Conservation (phyloP, 2,329 filamentous ascomycete genomes). For the Passalora sequoiae region DNA sequence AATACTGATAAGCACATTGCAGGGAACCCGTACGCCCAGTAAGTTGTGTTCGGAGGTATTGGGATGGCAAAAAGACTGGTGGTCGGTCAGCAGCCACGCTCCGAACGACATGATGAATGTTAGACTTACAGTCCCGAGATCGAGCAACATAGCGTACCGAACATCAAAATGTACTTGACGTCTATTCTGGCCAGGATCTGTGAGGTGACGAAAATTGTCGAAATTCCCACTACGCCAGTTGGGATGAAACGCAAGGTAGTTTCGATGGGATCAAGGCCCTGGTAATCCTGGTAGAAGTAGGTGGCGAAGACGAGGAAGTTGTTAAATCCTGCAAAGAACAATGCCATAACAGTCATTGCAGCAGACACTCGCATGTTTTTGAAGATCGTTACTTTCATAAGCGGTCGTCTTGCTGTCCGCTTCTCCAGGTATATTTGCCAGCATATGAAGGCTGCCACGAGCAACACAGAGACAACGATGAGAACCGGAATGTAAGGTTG, state of each 20-base stretch:
- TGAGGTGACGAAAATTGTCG: slow-evolving; percentile 54
- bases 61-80: slow-evolving; percentile 60
- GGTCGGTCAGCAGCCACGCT: slow-evolving; percentile 35
- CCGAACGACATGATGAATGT: neutral
- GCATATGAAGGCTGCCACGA: slow-evolving; percentile 53
- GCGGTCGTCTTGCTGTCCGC: slow-evolving; percentile 46
- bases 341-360: slow-evolving; percentile 59
- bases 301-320: slow-evolving; percentile 63
- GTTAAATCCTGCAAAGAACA: slow-evolving; percentile 65
- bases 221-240: slow-evolving; percentile 55
- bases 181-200: slow-evolving; percentile 55
- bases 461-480: slow-evolving; percentile 53
- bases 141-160: slow-evolving; percentile 53
- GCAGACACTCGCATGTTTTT: slow-evolving; percentile 55
- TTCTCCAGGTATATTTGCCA: slow-evolving; percentile 60
- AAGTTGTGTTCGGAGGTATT: slow-evolving; percentile 55
- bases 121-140: slow-evolving; percentile 13
- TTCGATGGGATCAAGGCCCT: slow-evolving; percentile 56
- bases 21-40: slow-evolving; percentile 63
- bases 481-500: slow-evolving; percentile 58
- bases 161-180: slow-evolving; percentile 53
- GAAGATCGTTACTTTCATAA: slow-evolving; percentile 66
- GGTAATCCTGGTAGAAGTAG: slow-evolving; percentile 64
- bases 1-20: slow-evolving; percentile 63
- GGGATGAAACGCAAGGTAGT: slow-evolving; percentile 66